Evolutionary conservation across 2,329 filamentous ascomycete genomes (phyloP).

Genomic region (Juglanconis sp.): DNA sequence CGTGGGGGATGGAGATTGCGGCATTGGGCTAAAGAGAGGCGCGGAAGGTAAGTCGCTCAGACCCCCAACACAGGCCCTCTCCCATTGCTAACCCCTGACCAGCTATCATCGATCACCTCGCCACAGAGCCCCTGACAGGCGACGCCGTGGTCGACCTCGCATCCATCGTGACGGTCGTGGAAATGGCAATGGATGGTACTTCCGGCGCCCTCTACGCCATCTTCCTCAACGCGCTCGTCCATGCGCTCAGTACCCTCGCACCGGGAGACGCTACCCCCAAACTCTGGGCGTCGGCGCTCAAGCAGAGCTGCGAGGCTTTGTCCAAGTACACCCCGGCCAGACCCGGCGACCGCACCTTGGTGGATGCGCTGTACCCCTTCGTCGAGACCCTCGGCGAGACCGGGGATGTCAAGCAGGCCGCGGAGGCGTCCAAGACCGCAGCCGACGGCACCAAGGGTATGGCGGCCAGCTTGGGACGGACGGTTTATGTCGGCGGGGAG

Average conservation of each 20-base stretch:
- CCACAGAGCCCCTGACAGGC: conserved; percentile 41
- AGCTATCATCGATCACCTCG: conserved; percentile 53
- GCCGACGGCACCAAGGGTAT: conserved; percentile 87
- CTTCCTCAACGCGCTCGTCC: conserved; percentile 81
- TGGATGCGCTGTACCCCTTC: conserved; percentile 89
- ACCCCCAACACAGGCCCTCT: background rate
- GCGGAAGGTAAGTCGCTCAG: conserved; percentile 59
- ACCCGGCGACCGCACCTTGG: conserved; percentile 82
- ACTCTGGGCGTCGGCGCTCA: conserved; percentile 62
- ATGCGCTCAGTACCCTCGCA: conserved; percentile 48
- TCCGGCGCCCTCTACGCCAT: conserved; percentile 68
- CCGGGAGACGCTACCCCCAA: conserved; percentile 38
- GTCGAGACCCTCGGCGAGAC: conserved; percentile 66
- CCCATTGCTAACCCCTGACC: conserved; percentile 17
- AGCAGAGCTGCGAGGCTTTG: conserved; percentile 67
- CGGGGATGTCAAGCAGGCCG: conserved; percentile 68
- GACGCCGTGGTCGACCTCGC: conserved; percentile 53
- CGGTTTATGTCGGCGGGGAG: conserved; percentile 76
- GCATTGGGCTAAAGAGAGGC: conserved; percentile 79
- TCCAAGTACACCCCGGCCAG: conserved; percentile 84
- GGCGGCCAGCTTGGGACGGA: conserved; percentile 80
- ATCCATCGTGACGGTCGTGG: conserved; percentile 51
- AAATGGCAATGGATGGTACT: conserved; percentile 59
- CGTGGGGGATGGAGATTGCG: conserved; percentile 88
- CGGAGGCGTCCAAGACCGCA: conserved; percentile 69